Evolutionary conservation across 179 eudicot genomes (phyloP).

Genomic region (Gypsophila paniculata): DNA sequence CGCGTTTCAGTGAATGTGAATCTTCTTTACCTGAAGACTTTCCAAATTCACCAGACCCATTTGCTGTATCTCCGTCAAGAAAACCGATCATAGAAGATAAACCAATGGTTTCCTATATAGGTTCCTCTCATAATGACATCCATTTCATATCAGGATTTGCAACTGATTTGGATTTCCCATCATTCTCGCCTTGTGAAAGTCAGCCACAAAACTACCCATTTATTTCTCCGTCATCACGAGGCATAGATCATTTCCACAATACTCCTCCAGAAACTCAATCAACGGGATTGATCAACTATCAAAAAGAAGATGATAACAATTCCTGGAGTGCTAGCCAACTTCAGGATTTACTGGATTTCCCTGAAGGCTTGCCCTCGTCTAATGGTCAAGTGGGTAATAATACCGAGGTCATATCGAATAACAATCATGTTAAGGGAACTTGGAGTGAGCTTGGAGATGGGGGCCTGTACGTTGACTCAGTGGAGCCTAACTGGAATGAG

Average conservation of each 20-base stretch:
- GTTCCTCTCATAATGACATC: constrained; percentile 20
- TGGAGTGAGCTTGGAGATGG: constrained; percentile 45
- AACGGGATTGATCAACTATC: not conserved
- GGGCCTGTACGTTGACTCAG: constrained; percentile 36
- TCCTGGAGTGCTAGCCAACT: constrained; percentile 45
- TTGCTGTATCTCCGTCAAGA: not conserved
- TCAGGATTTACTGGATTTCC: constrained; percentile 41
- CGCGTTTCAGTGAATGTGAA: constrained; percentile 24
- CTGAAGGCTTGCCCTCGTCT: constrained; percentile 30
- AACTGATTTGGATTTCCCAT: constrained; percentile 32
- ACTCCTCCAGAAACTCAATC: constrained; percentile 13
- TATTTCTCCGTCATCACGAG: constrained; percentile 34
- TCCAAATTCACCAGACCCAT: not conserved
- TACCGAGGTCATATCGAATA: constrained; percentile 29
- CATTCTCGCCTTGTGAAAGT: constrained; percentile 33
- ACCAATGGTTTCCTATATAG: constrained; percentile 23
- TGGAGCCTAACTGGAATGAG: constrained; percentile 46
- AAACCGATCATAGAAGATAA: constrained; percentile 19
- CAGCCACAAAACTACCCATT: constrained; percentile 31
- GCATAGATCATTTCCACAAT: constrained; percentile 20
- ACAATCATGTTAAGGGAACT: constrained; percentile 33
- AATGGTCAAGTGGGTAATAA: constrained; percentile 34
- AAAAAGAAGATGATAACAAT: constrained; percentile 29
- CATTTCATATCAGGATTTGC: constrained; percentile 39
- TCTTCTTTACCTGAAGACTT: constrained; percentile 26